phyloP scores from a whole-genome alignment of 129 eudicot species.

The Glebionis coronaria region DNA sequence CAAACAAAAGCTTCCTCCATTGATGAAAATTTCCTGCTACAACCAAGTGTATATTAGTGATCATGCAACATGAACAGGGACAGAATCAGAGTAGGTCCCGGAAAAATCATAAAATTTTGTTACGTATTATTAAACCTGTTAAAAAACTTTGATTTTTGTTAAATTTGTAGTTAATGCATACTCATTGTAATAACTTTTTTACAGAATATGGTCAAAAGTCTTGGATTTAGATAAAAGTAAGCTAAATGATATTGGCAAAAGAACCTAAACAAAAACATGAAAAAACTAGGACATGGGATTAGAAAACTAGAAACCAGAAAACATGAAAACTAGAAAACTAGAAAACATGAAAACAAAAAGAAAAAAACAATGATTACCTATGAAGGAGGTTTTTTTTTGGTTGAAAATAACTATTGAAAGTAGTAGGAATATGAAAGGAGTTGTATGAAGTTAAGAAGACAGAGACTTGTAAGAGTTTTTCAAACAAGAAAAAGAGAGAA shows the following conservation, averaged over 20 bases:
- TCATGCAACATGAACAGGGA: neutral
- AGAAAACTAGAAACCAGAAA: neutral
- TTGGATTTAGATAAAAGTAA: neutral
- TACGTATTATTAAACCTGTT: no score
- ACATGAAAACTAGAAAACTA: neutral
- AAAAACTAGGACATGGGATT: neutral
- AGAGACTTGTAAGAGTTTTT: constrained; percentile 20
- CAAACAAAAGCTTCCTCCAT: constrained; percentile 15
- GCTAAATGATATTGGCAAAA: neutral
- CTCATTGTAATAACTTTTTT: neutral
- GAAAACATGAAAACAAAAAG: neutral
- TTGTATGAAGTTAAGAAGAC: constrained; percentile 17
- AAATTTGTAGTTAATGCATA: no score
- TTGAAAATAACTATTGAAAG: neutral
- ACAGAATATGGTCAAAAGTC: neutral
- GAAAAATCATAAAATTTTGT: no score
- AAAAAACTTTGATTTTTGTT: no score
- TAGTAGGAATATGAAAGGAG: neutral
- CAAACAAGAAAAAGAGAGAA: neutral
- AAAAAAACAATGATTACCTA: constrained; percentile 14
- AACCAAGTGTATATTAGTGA: neutral
- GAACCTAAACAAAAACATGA: neutral
- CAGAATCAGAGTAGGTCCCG: no score
- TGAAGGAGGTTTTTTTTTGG: neutral
- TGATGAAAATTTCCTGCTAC: constrained; percentile 13